These are phyloP conservation scores for Ramalina peruviana DNA, from an alignment of 495 filamentous ascomycete species.

Conservation along the genomic window DNA sequence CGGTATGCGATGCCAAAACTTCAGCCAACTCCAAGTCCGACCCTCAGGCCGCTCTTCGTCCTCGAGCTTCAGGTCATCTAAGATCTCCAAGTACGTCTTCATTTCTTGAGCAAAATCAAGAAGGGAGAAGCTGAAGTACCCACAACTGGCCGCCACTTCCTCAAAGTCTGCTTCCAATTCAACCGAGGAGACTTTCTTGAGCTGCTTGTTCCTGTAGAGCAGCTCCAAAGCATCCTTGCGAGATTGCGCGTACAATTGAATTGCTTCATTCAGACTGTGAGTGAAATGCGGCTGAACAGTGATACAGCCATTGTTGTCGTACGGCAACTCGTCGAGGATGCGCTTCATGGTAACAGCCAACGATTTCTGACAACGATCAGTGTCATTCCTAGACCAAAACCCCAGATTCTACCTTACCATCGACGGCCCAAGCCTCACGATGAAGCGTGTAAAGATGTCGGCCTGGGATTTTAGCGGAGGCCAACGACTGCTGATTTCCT, in stretches of 20 bases:
- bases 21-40: constrained; percentile 76
- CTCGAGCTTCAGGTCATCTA: constrained; percentile 68
- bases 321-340: constrained; percentile 78
- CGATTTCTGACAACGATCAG: constrained; percentile 46
- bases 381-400: neutral
- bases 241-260: constrained; percentile 60
- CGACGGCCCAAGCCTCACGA: constrained; percentile 72
- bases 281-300: constrained; percentile 64
- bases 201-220: constrained; percentile 64
- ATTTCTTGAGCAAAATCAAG: constrained; percentile 84
- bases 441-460: constrained; percentile 81
- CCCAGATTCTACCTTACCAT: constrained; percentile 44
- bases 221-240: constrained; percentile 58
- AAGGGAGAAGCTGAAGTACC: constrained; percentile 84
- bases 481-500: constrained; percentile 7
- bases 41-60: constrained; percentile 39
- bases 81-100: constrained; percentile 61
- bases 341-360: constrained; percentile 79
- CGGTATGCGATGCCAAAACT: constrained; percentile 49
- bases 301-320: constrained; percentile 50
- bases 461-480: constrained; percentile 36
- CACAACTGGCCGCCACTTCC: constrained; percentile 89
- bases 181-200: constrained; percentile 46
- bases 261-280: constrained; percentile 61
- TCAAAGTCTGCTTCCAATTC: constrained; percentile 86